Base-by-base conservation (phyloP, 2,329 filamentous ascomycete genomes). In the Trichocomaceae sp. region DNA sequence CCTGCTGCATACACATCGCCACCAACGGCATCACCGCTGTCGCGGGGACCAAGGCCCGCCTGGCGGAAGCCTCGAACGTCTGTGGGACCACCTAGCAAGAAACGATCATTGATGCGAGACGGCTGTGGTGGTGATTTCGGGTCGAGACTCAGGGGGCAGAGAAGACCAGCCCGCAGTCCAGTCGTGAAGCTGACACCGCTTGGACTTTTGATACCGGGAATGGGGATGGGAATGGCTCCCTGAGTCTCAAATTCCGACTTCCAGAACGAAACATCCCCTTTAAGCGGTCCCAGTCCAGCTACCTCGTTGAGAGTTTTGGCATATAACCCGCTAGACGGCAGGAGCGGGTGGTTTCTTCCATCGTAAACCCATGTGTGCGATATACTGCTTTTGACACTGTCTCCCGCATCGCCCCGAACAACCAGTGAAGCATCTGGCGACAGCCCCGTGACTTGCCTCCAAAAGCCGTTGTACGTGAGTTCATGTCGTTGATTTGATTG, bases 21-120 rank as follows among this genome's bases (percentile, higher is more conserved):
- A 12, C 93, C 93, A 0, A 96, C 83, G 0, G 91, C 85, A 72
- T 99, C 92, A 17, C 77, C 71, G 1, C 90, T 88, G 65, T 97
- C 92, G 59, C 87, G 86, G 3, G 93, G 91, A 8, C 93, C 93
- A 5, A 99, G 79, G 1, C 93, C 93, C 19, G 86, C 88, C 20
- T 95, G 82, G 57, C 90, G 85, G 79, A 99, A 99, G 1, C 93
- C 93, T 54, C 93, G 88, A 13, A 99, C 88, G 66, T 96, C 92
- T 2, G 90, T 96, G 3, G 93, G 92, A 0, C 93, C 93, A 44
- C 93, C 93, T 31, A 99, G 87, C 65, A 90, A 84, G 76, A 99
- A 99, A 45, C 93, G 89, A 70, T 99, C 93, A 68, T 95, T 96
- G 65, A 97, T 81, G 29, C 89, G 84, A 61, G 88, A 95, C 4